Conservation (phyloP, 2,329 filamentous ascomycete species). For the Thelonectria blattea region DNA sequence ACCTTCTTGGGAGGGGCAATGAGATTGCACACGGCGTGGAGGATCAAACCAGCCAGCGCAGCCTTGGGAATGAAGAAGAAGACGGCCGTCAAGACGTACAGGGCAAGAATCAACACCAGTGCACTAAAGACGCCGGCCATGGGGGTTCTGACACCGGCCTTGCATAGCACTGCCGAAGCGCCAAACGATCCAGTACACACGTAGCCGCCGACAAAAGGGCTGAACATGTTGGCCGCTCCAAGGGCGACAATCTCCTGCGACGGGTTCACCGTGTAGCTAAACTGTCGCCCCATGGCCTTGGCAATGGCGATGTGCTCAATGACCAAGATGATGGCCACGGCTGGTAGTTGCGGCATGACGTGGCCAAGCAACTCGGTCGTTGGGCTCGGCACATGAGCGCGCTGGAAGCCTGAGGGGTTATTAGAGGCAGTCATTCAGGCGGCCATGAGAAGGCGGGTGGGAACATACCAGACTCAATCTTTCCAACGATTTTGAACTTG, state of each 20-base stretch:
- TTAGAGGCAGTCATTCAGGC: conserved; percentile 16
- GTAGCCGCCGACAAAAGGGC: conserved; percentile 71
- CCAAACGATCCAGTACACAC: conserved; percentile 56
- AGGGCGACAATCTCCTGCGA: conserved; percentile 83
- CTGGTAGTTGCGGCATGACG: conserved; percentile 69
- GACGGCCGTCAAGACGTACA: conserved; percentile 77
- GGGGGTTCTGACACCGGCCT: conserved; percentile 81
- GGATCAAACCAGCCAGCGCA: conserved; percentile 76
- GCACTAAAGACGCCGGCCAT: conserved; percentile 81
- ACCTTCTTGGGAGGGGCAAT: conserved; percentile 76
- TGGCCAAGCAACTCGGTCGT: conserved; percentile 60
- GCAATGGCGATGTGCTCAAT: conserved; percentile 86
- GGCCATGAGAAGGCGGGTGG: neutral
- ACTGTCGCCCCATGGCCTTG: conserved; percentile 80
- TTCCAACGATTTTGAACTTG: conserved; percentile 67
- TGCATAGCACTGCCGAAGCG: conserved; percentile 83
- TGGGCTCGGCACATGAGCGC: conserved; percentile 65
- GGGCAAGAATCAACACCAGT: conserved; percentile 74
- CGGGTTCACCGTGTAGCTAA: conserved; percentile 79
- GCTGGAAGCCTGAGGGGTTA: conserved; percentile 60
- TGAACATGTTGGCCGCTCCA: conserved; percentile 76
- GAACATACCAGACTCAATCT: conserved; percentile 64
- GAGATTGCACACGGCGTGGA: conserved; percentile 81
- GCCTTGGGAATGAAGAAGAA: conserved; percentile 83
- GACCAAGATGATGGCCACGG: conserved; percentile 76